Evolutionary conservation across 257 asterid species (phyloP).

Genomic region (Capsicum rhomboideum): DNA sequence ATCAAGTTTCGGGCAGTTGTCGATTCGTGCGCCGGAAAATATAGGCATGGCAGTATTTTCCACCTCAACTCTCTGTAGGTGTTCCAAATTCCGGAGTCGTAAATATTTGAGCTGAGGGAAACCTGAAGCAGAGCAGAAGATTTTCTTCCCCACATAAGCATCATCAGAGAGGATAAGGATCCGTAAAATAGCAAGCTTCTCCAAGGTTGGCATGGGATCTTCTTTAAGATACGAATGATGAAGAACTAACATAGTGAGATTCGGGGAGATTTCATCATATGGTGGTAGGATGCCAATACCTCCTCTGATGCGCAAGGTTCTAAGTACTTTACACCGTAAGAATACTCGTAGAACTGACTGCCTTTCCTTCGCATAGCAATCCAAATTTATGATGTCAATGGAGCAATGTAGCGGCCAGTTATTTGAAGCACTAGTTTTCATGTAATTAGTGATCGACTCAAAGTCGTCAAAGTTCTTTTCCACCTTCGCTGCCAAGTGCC

Average conservation of each 20-base stretch:
- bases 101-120: conserved; percentile 31
- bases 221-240: conserved; percentile 19
- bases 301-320: conserved; percentile 20
- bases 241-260: conserved; percentile 29
- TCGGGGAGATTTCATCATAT: conserved; percentile 22
- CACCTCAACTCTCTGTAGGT: conserved; percentile 22
- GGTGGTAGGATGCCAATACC: conserved; percentile 19
- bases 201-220: conserved; percentile 32
- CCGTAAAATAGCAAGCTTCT: conserved; percentile 30
- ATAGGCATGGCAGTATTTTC: conserved; percentile 28
- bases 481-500: conserved; percentile 24
- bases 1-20: conserved; percentile 10
- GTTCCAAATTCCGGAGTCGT: conserved; percentile 18
- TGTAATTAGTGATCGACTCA: conserved; percentile 23
- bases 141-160: conserved; percentile 24
- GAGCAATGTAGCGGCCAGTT: conserved; percentile 21
- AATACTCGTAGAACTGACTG: conserved; percentile 10
- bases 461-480: conserved; percentile 21
- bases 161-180: conserved; percentile 20
- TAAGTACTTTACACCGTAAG: conserved; percentile 22
- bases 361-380: conserved; percentile 24
- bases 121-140: conserved; percentile 23
- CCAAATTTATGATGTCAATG: conserved; percentile 15
- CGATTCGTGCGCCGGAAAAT: conserved; percentile 23
- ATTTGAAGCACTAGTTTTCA: conserved; percentile 20